Evolutionary conservation across 306 rosid species (phyloP), one percentile per base, ranked within the genome.

Genomic region (Rosa lucieae): DNA sequence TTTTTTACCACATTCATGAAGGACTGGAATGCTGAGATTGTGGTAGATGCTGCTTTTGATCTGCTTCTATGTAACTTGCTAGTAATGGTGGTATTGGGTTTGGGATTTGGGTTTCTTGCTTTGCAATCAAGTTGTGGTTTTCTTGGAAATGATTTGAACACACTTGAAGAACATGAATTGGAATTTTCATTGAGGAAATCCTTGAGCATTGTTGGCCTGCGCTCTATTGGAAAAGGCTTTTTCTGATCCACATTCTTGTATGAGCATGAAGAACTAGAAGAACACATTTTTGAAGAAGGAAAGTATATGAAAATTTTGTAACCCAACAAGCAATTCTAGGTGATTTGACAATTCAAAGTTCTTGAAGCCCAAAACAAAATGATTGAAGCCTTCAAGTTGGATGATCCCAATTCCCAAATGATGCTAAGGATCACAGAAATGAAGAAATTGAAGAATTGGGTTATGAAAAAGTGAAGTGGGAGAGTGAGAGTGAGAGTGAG

Each of bases 161-260:
- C 87, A 23, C 81, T 72, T 14, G 97, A 88, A 74, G 93, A 61
- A 43, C 84, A 87, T 6, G 96, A 88, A 44, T 29, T 79, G 40
- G 84, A 74, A 29, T 67, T 85, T 37, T 89, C 92, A 39, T 72
- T 80, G 61, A 94, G 91, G 67, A 94, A 90, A 20, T 94, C 98
- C 81, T 84, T 94, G 53, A 93, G 90, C 87, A 82, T 85, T 83
- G 83, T 86, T 2, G 93, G 89, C 78, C 88, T 82, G 0, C 85
- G 68, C 68, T 88, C 91, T 62, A 80, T 78, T 66, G 79, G 67
- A 29, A 82, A 70, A 32, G 78, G 84, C 81, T 83, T 84, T 78
- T 49, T 74, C 20, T 61, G 85, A 59, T 84, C 85, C 40, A 79
- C 37, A 51, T 72, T 87, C 77, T 76, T 87, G 32, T 71, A 78